phyloP scores from a whole-genome alignment of 305 asterid genomes.

The Euphrasia arctica region DNA sequence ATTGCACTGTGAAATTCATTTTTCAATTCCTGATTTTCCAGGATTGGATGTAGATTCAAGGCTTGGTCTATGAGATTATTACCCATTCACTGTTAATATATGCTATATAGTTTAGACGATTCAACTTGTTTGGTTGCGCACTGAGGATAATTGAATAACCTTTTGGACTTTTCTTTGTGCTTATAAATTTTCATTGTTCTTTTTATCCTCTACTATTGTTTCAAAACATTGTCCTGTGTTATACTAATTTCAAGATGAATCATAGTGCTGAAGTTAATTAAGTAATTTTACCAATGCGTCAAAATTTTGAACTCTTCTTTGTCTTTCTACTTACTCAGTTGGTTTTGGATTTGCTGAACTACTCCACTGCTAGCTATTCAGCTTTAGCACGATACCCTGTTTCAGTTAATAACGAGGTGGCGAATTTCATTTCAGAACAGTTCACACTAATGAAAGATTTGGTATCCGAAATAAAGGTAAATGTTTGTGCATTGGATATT shows the following conservation, averaged over 20 bases:
- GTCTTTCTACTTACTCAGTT: conserved; percentile 49
- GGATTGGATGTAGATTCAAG: neutral
- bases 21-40: conserved; percentile 14
- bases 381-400: conserved; percentile 62
- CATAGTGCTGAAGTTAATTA: neutral
- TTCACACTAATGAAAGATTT: conserved; percentile 58
- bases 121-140: neutral
- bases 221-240: conserved; percentile 1
- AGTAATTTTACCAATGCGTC: neutral
- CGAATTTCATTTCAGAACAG: conserved; percentile 73
- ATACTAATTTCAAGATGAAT: conserved; percentile 3
- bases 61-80: neutral
- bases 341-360: conserved; percentile 75
- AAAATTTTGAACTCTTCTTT: neutral
- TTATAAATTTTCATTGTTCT: conserved; percentile 14
- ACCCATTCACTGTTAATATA: conserved; percentile 1
- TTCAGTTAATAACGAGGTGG: conserved; percentile 51
- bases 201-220: neutral
- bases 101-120: no score
- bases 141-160: neutral
- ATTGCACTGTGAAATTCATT: no score
- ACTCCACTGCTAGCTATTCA: conserved; percentile 63
- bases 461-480: conserved; percentile 72
- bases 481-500: conserved; percentile 9
- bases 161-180: conserved; percentile 8